These are phyloP conservation scores for Paramecium caudatum DNA, from an alignment of 73 alveolate species.

Conservation along the genomic window DNA sequence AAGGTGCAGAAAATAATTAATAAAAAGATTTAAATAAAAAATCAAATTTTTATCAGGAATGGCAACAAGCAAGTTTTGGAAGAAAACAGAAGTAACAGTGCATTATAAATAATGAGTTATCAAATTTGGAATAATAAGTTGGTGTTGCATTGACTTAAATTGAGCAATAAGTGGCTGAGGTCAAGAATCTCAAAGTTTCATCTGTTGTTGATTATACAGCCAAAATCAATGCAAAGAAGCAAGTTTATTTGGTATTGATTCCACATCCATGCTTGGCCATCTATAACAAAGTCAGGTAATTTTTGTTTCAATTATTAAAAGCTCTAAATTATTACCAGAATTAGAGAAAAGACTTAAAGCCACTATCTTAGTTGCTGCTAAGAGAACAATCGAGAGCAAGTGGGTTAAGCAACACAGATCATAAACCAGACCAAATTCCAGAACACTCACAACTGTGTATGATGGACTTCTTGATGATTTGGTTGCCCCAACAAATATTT, in stretches of 20 bases:
- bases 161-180: constrained; percentile 39
- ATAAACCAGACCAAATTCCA: constrained; percentile 73
- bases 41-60: constrained; percentile 56
- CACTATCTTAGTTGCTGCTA: constrained; percentile 71
- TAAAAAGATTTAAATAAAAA: constrained; percentile 48
- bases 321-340: constrained; percentile 73
- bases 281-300: constrained; percentile 61
- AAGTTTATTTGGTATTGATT: constrained; percentile 44
- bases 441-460: constrained; percentile 72
- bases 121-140: constrained; percentile 62
- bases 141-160: constrained; percentile 63
- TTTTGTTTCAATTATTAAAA: neutral
- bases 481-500: constrained; percentile 67
- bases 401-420: constrained; percentile 77
- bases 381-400: constrained; percentile 71
- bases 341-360: constrained; percentile 74
- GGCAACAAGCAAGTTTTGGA: constrained; percentile 64
- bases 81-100: constrained; percentile 51
- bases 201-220: constrained; percentile 57
- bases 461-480: constrained; percentile 76
- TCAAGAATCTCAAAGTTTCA: constrained; percentile 40
- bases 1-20: constrained; percentile 43
- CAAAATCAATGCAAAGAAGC: constrained; percentile 48
- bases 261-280: constrained; percentile 57
- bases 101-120: neutral